Percentiles rank a stretch among this genome's conserved stretches.
These are phyloP conservation scores for Ceratocystis lukuohia DNA, from an alignment of 2,329 filamentous ascomycete species.

Conservation along the genomic window DNA sequence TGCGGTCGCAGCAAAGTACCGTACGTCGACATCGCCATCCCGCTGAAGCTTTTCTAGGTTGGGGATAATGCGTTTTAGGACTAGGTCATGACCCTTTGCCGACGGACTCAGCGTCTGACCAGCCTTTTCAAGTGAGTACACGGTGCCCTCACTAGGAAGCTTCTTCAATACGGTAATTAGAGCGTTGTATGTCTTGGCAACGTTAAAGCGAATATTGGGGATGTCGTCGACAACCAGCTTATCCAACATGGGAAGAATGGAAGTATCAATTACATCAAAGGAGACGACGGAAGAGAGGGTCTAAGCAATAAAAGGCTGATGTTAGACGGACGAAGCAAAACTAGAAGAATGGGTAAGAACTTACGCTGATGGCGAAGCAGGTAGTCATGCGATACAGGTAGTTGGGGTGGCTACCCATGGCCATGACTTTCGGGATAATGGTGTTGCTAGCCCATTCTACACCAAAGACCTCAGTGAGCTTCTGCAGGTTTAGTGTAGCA, in stretches of 20 bases:
- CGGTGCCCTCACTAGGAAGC: slow-evolving; percentile 75
- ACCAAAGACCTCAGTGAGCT: slow-evolving; percentile 95
- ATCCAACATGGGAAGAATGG: slow-evolving; percentile 90
- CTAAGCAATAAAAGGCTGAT: slow-evolving; percentile 34
- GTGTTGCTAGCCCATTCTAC: slow-evolving; percentile 95
- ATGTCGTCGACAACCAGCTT: slow-evolving; percentile 90
- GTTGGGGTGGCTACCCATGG: slow-evolving; percentile 95
- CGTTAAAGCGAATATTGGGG: slow-evolving; percentile 98
- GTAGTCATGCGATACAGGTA: slow-evolving; percentile 99
- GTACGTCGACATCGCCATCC: slow-evolving; percentile 94
- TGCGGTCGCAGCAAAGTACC: slow-evolving; percentile 92
- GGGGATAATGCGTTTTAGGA: slow-evolving; percentile 74
- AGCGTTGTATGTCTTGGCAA: slow-evolving; percentile 90
- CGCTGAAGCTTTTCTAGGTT: slow-evolving; percentile 91
- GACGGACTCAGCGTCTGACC: slow-evolving; percentile 50
- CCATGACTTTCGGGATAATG: slow-evolving; percentile 97
- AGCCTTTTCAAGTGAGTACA: slow-evolving; percentile 73
- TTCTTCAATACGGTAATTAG: slow-evolving; percentile 85
- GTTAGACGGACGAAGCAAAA: slow-evolving; percentile 21
- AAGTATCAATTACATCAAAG: slow-evolving; percentile 81
- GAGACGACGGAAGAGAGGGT: slow-evolving; percentile 88
- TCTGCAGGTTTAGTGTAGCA: slow-evolving; percentile 93
- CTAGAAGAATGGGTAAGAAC: slow-evolving; percentile 25
- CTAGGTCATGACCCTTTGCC: slow-evolving; percentile 61
- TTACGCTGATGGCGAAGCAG: slow-evolving; percentile 96